Percentiles rank a stretch among this genome's conserved stretches.
Conservation (phyloP, 1,139 yeast species). For the Kodamaea plutei region DNA sequence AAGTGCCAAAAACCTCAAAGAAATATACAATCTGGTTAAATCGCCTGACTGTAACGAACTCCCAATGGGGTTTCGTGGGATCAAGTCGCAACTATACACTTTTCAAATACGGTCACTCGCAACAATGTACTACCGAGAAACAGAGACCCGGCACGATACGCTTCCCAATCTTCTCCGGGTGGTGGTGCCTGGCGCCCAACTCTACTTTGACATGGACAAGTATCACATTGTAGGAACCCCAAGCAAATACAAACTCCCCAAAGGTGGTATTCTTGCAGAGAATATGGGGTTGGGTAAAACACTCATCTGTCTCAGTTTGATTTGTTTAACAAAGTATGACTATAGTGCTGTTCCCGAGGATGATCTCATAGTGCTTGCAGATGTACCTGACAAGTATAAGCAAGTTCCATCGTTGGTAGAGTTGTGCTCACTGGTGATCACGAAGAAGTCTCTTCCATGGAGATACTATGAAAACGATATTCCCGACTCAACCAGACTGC, state of each 20-base stretch:
- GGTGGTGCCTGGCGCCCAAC: not conserved
- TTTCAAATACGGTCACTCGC: slow-evolving; percentile 57
- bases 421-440: slow-evolving; percentile 40
- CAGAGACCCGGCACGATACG: slow-evolving; percentile 24
- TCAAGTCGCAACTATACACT: slow-evolving; percentile 47
- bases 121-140: slow-evolving; percentile 55
- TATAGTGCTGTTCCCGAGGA: slow-evolving; percentile 43
- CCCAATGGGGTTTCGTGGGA: too few relatives aligned
- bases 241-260: slow-evolving; percentile 41
- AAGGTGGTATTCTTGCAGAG: slow-evolving; percentile 71
- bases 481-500: slow-evolving; percentile 39
- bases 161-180: slow-evolving; percentile 44
- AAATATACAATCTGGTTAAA: slow-evolving; percentile 34
- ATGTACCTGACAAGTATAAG: slow-evolving; percentile 5
- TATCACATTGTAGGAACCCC: slow-evolving; percentile 31
- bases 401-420: slow-evolving; percentile 26
- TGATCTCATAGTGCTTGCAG: slow-evolving; percentile 15
- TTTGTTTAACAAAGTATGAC: slow-evolving; percentile 53
- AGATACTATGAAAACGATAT: slow-evolving; percentile 38
- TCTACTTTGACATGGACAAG: slow-evolving; percentile 32
- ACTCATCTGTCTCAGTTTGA: slow-evolving; percentile 57
- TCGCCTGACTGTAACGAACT: too few relatives aligned
- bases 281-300: slow-evolving; percentile 80
- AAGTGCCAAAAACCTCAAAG: too few relatives aligned
- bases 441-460: slow-evolving; percentile 55